These are phyloP conservation scores for Zopfochytrium polystomum DNA, from an alignment of 371 early-diverging fungal genomes.

Conservation along the genomic window DNA sequence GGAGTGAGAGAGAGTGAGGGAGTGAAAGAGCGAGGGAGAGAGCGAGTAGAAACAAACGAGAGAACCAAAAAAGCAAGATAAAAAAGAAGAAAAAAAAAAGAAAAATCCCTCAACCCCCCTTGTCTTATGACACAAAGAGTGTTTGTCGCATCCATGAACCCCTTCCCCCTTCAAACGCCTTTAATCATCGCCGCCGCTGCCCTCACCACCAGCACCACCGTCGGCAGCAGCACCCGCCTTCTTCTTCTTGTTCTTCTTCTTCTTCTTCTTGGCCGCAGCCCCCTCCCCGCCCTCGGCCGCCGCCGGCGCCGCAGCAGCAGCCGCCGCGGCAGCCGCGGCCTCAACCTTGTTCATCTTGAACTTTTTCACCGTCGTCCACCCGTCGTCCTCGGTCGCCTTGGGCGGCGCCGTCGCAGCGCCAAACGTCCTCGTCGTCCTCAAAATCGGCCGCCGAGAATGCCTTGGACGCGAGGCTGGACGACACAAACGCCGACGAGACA, in stretches of 20 bases:
- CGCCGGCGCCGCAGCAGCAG: no score
- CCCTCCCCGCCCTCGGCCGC: no score
- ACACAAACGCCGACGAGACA: background rate
- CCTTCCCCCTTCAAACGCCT: background rate
- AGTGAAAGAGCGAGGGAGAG: no score
- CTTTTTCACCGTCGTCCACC: slow-evolving; percentile 42
- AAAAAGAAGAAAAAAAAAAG: no score
- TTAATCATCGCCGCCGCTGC: slow-evolving; percentile 9
- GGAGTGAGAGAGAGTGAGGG: no score
- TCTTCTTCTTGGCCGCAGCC: slow-evolving; percentile 36
- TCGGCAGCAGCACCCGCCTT: slow-evolving; percentile 7
- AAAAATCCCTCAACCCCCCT: no score
- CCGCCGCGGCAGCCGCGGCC: no score
- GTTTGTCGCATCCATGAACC: background rate
- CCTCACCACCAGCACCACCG: slow-evolving; percentile 1
- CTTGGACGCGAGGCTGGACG: background rate
- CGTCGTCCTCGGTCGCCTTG: slow-evolving; percentile 25
- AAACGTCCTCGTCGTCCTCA: slow-evolving; percentile 4
- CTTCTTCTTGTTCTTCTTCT: slow-evolving; percentile 41
- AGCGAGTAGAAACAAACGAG: no score
- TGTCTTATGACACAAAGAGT: no score
- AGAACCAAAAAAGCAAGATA: no score
- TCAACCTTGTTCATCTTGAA: slow-evolving; percentile 24
- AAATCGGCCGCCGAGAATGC: background rate
- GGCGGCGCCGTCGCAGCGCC: background rate